Percentiles rank a stretch among this genome's conserved stretches.
phyloP scores from a whole-genome alignment of 75 land plant species.

The Chamaecyparis obtusa region DNA sequence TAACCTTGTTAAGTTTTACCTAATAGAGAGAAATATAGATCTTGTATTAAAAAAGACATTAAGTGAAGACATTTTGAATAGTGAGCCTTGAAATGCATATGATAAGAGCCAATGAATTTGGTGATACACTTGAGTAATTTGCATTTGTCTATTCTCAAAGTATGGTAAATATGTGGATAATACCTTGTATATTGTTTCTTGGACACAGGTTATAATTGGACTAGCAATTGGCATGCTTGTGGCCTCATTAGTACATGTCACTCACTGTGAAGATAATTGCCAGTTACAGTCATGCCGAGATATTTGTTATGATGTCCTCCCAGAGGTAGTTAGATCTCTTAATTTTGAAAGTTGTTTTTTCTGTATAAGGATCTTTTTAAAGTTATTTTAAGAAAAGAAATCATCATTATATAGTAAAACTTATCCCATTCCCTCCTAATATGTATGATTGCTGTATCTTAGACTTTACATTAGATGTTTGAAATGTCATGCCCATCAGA shows the following conservation, averaged over 20 bases:
- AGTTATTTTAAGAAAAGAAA: neutral
- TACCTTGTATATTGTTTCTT: slow-evolving; percentile 4
- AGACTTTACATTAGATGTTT: too few species aligned
- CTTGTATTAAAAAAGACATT: neutral
- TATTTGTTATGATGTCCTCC: slow-evolving; percentile 22
- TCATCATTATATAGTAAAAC: neutral
- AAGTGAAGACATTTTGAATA: neutral
- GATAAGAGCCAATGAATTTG: neutral
- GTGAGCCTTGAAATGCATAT: neutral
- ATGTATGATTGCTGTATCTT: too few species aligned
- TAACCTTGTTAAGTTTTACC: neutral
- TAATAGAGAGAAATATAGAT: neutral
- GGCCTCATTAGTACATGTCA: slow-evolving; percentile 27
- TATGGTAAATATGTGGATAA: neutral
- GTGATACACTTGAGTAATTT: neutral
- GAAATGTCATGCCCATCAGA: too few species aligned
- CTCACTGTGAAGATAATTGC: slow-evolving; percentile 19
- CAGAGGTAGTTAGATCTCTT: slow-evolving; percentile 7
- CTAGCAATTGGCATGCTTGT: slow-evolving; percentile 35
- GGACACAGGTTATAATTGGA: slow-evolving; percentile 33
- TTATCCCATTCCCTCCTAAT: neutral
- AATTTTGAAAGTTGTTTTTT: neutral
- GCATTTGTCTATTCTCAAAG: neutral
- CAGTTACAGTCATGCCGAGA: neutral
- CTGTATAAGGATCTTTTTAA: neutral